Evolutionary conservation across 1,139 yeast species (phyloP).

Genomic region (Lodderomyces beijingensis): DNA sequence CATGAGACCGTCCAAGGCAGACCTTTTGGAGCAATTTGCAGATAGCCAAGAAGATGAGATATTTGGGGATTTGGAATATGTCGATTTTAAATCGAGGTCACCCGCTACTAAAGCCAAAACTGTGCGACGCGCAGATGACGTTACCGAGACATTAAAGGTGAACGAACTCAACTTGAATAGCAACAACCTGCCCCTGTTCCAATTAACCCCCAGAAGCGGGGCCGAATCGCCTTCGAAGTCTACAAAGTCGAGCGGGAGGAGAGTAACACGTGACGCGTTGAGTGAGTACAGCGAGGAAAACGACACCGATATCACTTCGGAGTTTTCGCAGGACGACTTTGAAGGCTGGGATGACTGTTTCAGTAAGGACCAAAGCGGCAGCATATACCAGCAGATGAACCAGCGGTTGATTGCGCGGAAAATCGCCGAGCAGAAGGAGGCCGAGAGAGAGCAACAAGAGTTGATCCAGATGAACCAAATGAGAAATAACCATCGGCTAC

Average conservation of each 20-base stretch:
- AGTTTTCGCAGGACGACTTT: slow-evolving; percentile 39
- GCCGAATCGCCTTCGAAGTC: slow-evolving; percentile 4
- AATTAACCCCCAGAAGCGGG: slow-evolving; percentile 10
- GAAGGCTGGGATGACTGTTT: slow-evolving; percentile 40
- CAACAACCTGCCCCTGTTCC: slow-evolving; percentile 11
- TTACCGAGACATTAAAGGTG: slow-evolving; percentile 7
- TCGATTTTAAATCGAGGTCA: slow-evolving; percentile 12
- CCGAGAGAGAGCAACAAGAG: slow-evolving; percentile 34
- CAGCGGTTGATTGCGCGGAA: slow-evolving; percentile 21
- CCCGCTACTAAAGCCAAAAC: slow-evolving; percentile 15
- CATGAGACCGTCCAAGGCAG: slow-evolving; percentile 4
- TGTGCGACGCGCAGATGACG: slow-evolving; percentile 1
- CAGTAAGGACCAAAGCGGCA: slow-evolving; percentile 24
- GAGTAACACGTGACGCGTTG: slow-evolving; percentile 18
- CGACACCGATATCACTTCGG: slow-evolving; percentile 40
- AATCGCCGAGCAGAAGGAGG: slow-evolving; percentile 27
- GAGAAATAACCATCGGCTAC: slow-evolving; percentile 1
- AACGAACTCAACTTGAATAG: slow-evolving; percentile 6
- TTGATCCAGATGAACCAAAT: slow-evolving; percentile 14
- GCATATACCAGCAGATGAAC: slow-evolving; percentile 26
- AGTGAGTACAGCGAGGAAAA: slow-evolving; percentile 39
- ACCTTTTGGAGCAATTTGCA: slow-evolving; percentile 16
- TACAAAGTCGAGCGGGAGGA: slow-evolving; percentile 8
- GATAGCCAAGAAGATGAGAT: slow-evolving; percentile 23
- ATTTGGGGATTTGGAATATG: slow-evolving; percentile 25